Base-by-base conservation (phyloP, 2,329 filamentous ascomycete species). In the Fusarium luffae region DNA sequence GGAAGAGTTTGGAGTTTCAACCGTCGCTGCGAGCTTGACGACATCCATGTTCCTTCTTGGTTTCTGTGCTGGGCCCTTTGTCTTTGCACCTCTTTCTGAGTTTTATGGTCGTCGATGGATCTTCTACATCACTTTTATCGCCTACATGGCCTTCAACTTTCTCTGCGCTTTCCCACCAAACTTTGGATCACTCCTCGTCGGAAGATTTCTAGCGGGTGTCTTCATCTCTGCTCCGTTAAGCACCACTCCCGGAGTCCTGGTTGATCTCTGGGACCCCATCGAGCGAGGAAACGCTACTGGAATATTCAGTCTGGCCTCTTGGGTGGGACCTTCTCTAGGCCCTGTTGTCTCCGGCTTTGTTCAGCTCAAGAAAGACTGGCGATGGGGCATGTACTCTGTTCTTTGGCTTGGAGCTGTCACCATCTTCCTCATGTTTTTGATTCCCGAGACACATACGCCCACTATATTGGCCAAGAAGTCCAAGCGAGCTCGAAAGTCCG, bases 61-160 rank as follows among this genome's bases (percentile, higher is more conserved):
- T 6, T 90, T 89, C 75, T 85, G 85, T 65, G 82, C 85, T 4
- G 88, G 88, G 0, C 88, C 88, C 1, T 78, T 90, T 4, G 50
- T 88, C 4, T 89, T 87, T 70, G 87, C 86, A 2, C 88, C 87
- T 0, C 72, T 88, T 21, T 85, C 82, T 40, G 87, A 89, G 75
- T 85, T 88, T 60, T 89, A 85, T 74, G 85, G 86, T 14, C 80
- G 86, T 10, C 73, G 85, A 69, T 85, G 82, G 80, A 82, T 88
- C 48, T 85, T 88, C 68, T 84, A 85, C 73, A 75, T 83, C 48
- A 81, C 81, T 0, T 86, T 87, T 73, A 76, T 74, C 14, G 47
- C 82, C 41, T 87, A 87, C 64, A 76, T 86, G 25, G 79, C 80
- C 43, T 86, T 87, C 76, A 84, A 82, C 74, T 82, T 86, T 61